Evolutionary conservation across 176 grass and related monocot species (phyloP).

Genomic region (Phoenix dactylifera): DNA sequence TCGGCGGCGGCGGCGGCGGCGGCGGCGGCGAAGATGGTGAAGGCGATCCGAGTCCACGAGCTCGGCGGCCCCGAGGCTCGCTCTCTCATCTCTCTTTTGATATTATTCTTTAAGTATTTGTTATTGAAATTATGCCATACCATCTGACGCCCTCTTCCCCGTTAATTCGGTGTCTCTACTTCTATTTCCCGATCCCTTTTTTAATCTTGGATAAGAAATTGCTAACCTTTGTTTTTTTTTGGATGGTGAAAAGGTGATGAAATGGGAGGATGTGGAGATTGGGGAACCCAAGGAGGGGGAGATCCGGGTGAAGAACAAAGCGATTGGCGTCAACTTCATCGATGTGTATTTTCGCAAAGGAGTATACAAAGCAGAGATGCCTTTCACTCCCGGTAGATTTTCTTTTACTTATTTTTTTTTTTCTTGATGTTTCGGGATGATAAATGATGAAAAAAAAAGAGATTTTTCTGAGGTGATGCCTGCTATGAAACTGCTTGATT

Average conservation of each 20-base stretch:
- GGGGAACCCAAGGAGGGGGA: slow-evolving; percentile 61
- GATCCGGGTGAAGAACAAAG: slow-evolving; percentile 60
- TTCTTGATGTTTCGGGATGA: no score
- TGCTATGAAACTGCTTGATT: no score
- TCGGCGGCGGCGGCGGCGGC: no score
- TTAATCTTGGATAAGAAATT: neutral
- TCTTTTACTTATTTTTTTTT: neutral
- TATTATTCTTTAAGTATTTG: no score
- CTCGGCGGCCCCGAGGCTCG: slow-evolving; percentile 21
- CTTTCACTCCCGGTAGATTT: slow-evolving; percentile 50
- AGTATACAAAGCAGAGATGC: slow-evolving; percentile 32
- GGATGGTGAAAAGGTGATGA: slow-evolving; percentile 26
- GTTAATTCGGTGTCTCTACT: no score
- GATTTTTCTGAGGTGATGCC: no score
- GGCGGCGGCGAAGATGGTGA: slow-evolving; percentile 5
- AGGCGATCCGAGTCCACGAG: slow-evolving; percentile 27
- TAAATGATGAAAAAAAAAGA: no score
- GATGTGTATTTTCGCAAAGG: slow-evolving; percentile 55
- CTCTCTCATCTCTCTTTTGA: no score
- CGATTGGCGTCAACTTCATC: slow-evolving; percentile 65
- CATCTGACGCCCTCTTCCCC: no score
- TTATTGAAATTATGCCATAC: no score
- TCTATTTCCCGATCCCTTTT: no score
- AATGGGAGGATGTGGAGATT: slow-evolving; percentile 60
- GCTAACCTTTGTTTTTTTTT: neutral